Percentiles rank a stretch among this genome's conserved stretches.
phyloP scores from a whole-genome alignment of 495 filamentous ascomycete species.

The Lasiosphaeria miniovina region DNA sequence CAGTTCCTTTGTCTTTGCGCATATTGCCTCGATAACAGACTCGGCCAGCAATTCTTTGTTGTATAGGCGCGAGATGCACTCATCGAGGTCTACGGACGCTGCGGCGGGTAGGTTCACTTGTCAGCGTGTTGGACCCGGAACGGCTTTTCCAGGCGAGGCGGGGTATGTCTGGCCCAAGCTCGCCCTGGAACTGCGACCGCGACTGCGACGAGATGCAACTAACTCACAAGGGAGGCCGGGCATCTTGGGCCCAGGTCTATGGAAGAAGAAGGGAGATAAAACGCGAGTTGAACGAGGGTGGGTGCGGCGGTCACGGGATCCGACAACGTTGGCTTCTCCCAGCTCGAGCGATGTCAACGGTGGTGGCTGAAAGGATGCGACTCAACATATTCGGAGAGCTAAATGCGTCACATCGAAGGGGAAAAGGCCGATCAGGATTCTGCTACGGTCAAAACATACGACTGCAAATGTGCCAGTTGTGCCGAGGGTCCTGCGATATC shows the following conservation, averaged over 20 bases:
- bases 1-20: slow-evolving; percentile 96
- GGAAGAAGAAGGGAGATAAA: slow-evolving; percentile 2
- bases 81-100: slow-evolving; percentile 97
- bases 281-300: not conserved
- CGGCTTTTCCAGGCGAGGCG: no score
- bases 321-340: slow-evolving; percentile 24
- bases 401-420: slow-evolving; percentile 25
- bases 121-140: slow-evolving; percentile 10
- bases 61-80: slow-evolving; percentile 94
- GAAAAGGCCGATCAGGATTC: not conserved
- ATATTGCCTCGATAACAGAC: slow-evolving; percentile 98
- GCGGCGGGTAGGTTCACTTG: not conserved
- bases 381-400: slow-evolving; percentile 34
- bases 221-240: slow-evolving; percentile 82
- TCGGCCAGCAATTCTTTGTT: slow-evolving; percentile 95
- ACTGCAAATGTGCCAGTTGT: no score
- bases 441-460: no score
- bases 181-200: not conserved
- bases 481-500: not conserved
- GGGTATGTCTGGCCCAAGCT: not conserved
- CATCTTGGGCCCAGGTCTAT: slow-evolving; percentile 53
- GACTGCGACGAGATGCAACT: not conserved
- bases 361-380: slow-evolving; percentile 25
- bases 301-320: slow-evolving; percentile 17
- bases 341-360: slow-evolving; percentile 33